Evolutionary conservation across 257 asterid genomes (phyloP).

Genomic region (Nicotiana obtusifolia): DNA sequence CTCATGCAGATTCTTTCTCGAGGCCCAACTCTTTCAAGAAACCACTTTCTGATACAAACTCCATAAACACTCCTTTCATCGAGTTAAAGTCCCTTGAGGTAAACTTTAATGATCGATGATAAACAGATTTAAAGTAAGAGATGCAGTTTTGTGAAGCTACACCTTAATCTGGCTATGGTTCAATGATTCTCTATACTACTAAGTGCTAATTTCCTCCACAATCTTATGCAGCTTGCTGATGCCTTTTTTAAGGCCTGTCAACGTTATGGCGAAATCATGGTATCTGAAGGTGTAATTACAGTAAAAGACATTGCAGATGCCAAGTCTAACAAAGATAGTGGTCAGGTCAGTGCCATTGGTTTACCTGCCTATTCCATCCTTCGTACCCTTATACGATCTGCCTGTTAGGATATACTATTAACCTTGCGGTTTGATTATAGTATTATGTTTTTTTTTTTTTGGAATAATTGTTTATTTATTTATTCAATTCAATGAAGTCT

Average conservation of each 20-base stretch:
- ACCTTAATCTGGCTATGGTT: not conserved
- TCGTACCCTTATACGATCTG: conserved; percentile 64
- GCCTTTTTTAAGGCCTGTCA: conserved; percentile 58
- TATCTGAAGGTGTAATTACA: conserved; percentile 54
- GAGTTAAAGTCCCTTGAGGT: conserved; percentile 87
- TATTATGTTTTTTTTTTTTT: too few species aligned
- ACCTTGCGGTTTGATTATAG: too few species aligned
- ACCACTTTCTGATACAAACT: conserved; percentile 45
- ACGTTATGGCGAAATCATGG: conserved; percentile 52
- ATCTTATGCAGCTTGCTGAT: conserved; percentile 46
- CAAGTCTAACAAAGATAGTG: conserved; percentile 44
- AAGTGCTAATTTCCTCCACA: not conserved
- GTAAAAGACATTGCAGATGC: conserved; percentile 69
- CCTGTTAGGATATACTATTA: too few species aligned
- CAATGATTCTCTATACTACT: not conserved
- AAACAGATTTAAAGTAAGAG: not conserved
- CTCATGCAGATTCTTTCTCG: conserved; percentile 41
- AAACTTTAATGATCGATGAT: not conserved
- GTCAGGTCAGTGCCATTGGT: conserved; percentile 51
- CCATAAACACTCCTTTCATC: conserved; percentile 46
- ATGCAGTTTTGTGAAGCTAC: not conserved
- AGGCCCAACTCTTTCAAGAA: conserved; percentile 45
- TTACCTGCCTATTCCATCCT: conserved; percentile 78
- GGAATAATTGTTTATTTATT: too few species aligned
- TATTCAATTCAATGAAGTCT: too few species aligned